Conservation (phyloP, 305 asterid species). For the Withania somnifera region DNA sequence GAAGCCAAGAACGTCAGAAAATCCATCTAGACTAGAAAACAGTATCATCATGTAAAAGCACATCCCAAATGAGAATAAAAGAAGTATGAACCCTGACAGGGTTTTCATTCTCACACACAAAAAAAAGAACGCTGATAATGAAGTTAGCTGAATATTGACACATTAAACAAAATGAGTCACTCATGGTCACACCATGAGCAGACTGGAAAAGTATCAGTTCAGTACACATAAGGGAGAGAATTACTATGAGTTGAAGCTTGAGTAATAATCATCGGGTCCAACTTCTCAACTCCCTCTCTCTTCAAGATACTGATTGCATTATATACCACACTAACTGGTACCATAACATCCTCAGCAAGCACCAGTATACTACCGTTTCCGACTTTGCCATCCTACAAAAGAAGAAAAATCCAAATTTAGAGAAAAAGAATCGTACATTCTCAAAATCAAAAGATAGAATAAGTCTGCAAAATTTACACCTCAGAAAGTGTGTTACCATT, state of each 20-base stretch:
- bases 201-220: not conserved
- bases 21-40: not conserved
- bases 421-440: not conserved
- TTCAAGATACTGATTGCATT: constrained; percentile 46
- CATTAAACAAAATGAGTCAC: not conserved
- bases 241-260: constrained; percentile 65
- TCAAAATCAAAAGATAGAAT: not conserved
- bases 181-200: not conserved
- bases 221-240: not conserved
- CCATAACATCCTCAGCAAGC: constrained; percentile 48
- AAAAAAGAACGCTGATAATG: too few relatives aligned
- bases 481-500: not conserved
- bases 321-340: constrained; percentile 31
- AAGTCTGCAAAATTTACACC: not conserved
- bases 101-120: too few relatives aligned
- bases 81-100: too few relatives aligned
- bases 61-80: too few relatives aligned
- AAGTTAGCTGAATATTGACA: not conserved
- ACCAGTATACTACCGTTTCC: constrained; percentile 40
- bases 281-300: constrained; percentile 40
- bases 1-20: not conserved
- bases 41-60: not conserved
- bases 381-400: constrained; percentile 28
- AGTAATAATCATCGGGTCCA: constrained; percentile 59
- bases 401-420: not conserved